A percentile compares a stretch with the other conserved stretches of the same genome.
phyloP scores from a whole-genome alignment of 2,329 filamentous ascomycete species.

The Cercospora brassicicola region DNA sequence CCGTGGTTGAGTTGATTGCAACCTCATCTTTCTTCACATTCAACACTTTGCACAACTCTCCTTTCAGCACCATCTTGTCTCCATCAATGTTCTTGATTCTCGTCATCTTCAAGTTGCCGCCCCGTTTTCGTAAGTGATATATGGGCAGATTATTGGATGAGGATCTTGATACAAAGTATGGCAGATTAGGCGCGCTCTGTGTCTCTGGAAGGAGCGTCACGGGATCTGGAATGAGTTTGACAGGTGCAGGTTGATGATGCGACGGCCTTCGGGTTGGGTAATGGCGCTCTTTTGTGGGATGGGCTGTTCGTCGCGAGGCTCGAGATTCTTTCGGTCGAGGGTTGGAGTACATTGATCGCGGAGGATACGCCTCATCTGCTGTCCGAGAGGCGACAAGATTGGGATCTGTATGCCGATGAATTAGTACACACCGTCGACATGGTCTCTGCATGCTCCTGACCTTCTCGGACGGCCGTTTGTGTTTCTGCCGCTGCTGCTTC shows the following conservation, averaged over 20 bases:
- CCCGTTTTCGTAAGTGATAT: slow-evolving; percentile 71
- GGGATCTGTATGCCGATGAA: slow-evolving; percentile 25
- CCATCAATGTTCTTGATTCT: slow-evolving; percentile 78
- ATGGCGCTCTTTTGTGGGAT: slow-evolving; percentile 38
- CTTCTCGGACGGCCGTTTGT: slow-evolving; percentile 9
- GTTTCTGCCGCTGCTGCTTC: slow-evolving; percentile 28
- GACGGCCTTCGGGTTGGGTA: slow-evolving; percentile 37
- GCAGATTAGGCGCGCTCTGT: slow-evolving; percentile 49
- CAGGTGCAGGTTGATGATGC: slow-evolving; percentile 24
- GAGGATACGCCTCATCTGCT: slow-evolving; percentile 38
- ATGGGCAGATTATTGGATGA: slow-evolving; percentile 70
- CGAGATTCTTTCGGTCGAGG: slow-evolving; percentile 41
- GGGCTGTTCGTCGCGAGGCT: slow-evolving; percentile 38
- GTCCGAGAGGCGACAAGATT: slow-evolving; percentile 39
- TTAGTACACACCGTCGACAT: not conserved
- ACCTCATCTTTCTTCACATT: slow-evolving; percentile 50
- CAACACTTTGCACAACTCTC: slow-evolving; percentile 63
- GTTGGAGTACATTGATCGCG: slow-evolving; percentile 35
- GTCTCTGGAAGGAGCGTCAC: slow-evolving; percentile 30
- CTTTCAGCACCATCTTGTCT: slow-evolving; percentile 61
- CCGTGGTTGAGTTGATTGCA: slow-evolving; percentile 62
- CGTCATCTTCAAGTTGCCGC: slow-evolving; percentile 74
- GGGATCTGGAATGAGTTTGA: slow-evolving; percentile 32
- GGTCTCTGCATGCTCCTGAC: not conserved
- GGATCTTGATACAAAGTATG: slow-evolving; percentile 73